Percentiles rank a stretch among this genome's conserved stretches.
These are phyloP conservation scores for Vitis rupestris DNA, from an alignment of 164 flowering plant species.

Conservation along the genomic window DNA sequence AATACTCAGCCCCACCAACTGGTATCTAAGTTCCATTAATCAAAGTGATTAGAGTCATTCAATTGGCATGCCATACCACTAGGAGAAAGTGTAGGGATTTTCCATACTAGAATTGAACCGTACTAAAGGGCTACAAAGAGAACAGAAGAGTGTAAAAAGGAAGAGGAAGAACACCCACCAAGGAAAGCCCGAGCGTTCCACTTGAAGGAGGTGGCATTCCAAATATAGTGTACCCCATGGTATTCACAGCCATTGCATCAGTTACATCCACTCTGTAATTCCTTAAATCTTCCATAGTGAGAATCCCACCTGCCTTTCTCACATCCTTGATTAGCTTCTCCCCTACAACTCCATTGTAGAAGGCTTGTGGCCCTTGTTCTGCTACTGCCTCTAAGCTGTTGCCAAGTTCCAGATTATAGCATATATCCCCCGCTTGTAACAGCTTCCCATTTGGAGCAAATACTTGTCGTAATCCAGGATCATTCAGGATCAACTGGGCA, in stretches of 20 bases:
- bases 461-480: conserved; percentile 65
- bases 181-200: conserved; percentile 78
- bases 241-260: conserved; percentile 60
- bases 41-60: not conserved
- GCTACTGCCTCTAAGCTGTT: conserved; percentile 60
- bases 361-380: conserved; percentile 73
- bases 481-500: conserved; percentile 36
- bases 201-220: conserved; percentile 99
- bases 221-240: conserved; percentile 64
- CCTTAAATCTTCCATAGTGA: conserved; percentile 86
- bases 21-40: not conserved
- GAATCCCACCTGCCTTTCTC: conserved; percentile 74
- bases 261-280: conserved; percentile 60
- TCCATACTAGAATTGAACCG: not conserved
- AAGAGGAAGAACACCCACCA: conserved; percentile 41
- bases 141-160: not conserved
- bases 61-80: not conserved
- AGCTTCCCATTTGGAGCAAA: conserved; percentile 74
- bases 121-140: not conserved
- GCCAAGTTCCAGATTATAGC: conserved; percentile 74
- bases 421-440: conserved; percentile 64
- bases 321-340: conserved; percentile 78
- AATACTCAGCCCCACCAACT: not conserved
- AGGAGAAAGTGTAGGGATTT: too few species aligned
- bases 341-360: conserved; percentile 75